These are phyloP conservation scores for Vitis hybrid DNA, from an alignment of 177 flowering plant genomes.

Conservation along the genomic window DNA sequence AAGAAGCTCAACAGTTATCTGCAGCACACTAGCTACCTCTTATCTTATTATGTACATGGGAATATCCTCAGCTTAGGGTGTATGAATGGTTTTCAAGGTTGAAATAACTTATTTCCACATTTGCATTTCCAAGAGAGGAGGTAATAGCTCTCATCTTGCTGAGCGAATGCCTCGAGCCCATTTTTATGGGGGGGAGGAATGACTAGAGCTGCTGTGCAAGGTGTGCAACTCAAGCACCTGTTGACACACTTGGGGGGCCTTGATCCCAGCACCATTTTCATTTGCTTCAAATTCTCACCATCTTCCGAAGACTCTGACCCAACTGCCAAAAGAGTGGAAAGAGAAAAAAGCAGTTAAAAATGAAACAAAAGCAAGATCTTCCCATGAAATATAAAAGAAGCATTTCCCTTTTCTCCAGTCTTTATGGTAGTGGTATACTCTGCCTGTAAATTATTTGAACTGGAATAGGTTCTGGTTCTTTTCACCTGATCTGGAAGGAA, in stretches of 20 bases:
- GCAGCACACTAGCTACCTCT: no score
- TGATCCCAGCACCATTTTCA: conserved; percentile 28
- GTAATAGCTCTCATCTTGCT: conserved; percentile 45
- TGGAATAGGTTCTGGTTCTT: not conserved
- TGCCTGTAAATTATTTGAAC: not conserved
- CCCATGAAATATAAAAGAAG: no score
- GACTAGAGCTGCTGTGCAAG: conserved; percentile 30
- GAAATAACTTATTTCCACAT: conserved; percentile 49
- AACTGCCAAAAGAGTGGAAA: conserved; percentile 1
- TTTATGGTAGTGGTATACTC: not conserved
- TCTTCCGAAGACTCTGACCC: not conserved
- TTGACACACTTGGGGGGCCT: conserved; percentile 31
- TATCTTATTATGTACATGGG: not conserved
- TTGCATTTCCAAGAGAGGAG: conserved; percentile 61
- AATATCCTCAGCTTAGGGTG: not conserved
- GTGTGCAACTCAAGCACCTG: conserved; percentile 29
- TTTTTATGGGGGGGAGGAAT: conserved; percentile 29
- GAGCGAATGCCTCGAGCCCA: conserved; percentile 4
- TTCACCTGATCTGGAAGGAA: conserved; percentile 37
- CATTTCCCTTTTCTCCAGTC: no score
- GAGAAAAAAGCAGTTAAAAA: not conserved
- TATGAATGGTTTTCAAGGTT: conserved; percentile 32
- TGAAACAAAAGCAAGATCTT: no score
- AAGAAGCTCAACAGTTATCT: no score
- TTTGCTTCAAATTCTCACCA: conserved; percentile 10